Evolutionary conservation across 371 early-diverging fungal species (phyloP).

Genomic region (Sporodiniella umbellata): DNA sequence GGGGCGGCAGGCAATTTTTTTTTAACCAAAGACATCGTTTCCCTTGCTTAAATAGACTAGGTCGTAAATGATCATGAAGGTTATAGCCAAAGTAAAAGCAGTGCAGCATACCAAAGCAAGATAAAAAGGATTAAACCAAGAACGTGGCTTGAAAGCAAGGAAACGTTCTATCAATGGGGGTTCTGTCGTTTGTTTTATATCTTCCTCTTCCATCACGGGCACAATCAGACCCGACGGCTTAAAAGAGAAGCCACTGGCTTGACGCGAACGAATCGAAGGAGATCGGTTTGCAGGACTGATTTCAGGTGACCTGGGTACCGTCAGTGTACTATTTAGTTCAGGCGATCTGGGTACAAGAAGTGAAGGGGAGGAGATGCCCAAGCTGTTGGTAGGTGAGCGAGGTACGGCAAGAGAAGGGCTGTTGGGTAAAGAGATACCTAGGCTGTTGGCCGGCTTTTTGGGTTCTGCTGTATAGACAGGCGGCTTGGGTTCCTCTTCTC

Average conservation of each 20-base stretch:
- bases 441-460: too few species aligned
- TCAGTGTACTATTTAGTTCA: background rate
- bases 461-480: background rate
- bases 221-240: constrained; percentile 3
- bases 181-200: background rate
- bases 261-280: constrained; percentile 3
- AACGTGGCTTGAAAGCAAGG: constrained; percentile 25
- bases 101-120: constrained; percentile 27
- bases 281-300: constrained; percentile 6
- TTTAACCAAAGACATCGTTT: constrained; percentile 22
- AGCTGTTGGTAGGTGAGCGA: background rate
- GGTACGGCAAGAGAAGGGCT: too few species aligned
- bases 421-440: too few species aligned
- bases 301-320: constrained; percentile 3
- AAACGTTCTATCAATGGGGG: constrained; percentile 18
- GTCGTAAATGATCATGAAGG: constrained; percentile 43
- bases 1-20: too few species aligned
- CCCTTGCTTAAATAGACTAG: constrained; percentile 31
- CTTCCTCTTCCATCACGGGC: background rate
- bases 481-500: background rate
- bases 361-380: constrained; percentile 10
- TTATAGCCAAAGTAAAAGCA: constrained; percentile 19
- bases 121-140: constrained; percentile 33
- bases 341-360: background rate
- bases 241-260: constrained; percentile 11